Evolutionary conservation across 345 rosid genomes (phyloP), one percentile per base, ranked within the genome.

Genomic region (Populus alba): DNA sequence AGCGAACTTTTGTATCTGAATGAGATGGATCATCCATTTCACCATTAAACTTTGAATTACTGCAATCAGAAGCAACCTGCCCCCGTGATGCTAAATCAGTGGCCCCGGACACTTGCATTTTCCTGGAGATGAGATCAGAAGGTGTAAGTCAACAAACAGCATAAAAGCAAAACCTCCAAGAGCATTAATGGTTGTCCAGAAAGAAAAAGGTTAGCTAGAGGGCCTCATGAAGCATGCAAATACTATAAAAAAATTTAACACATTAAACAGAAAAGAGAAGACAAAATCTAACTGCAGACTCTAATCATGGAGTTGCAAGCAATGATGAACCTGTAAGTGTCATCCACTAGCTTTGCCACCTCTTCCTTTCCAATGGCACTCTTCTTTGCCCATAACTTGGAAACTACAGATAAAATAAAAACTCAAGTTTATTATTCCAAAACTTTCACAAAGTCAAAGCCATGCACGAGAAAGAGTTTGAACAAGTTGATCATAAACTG

Each of bases 41-140:
- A 65, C 88, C 97, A 80, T 91, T 91, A 75, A 87, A 75, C 84
- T 88, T 90, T 61, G 85, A 61, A 81, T 80, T 89, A 85, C 91
- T 88, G 83, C 90, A 86, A 70, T 92, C 94, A 75, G 94, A 83
- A 73, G 84, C 87, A 57, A 82, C 90, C 80, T 84, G 93, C 57
- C 89, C 94, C 85, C 90, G 92, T 79, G 97, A 91, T 71, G 97
- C 97, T 79, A 91, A 87, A 82, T 92, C 99, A 66, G 89, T 80
- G 76, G 97, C 95, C 79, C 95, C 98, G 77, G 97, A 87, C 39
- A 91, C 89, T 87, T 91, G 97, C 98, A 91, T 90, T 85, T 97
- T 97, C 81, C 98, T 97, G 89, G 37, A 77, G 15, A 81, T 5
- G 63, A 83, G 35, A 76, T 66, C 72, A 72, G 31, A 81, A 65